Evolutionary conservation across 140 eudicot genomes (phyloP).

Genomic region (Oenanthe javanica): DNA sequence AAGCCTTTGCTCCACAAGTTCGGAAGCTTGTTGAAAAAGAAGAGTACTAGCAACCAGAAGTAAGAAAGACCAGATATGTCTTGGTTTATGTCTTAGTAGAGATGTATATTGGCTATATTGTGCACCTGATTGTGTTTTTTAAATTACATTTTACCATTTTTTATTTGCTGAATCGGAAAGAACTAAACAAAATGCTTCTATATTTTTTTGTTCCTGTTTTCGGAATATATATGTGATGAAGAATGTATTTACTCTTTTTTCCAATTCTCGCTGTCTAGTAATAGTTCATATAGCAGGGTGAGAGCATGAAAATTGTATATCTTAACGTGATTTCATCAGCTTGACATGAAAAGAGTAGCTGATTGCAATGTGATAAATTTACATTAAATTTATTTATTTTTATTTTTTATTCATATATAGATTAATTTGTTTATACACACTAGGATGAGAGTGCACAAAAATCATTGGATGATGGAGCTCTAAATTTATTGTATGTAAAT

Average conservation of each 20-base stretch:
- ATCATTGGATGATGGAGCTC: too few relatives aligned
- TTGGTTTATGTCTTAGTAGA: constrained; percentile 9
- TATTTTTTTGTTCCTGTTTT: constrained; percentile 9
- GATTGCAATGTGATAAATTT: too few relatives aligned
- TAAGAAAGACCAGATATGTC: constrained; percentile 21
- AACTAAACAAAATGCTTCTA: constrained; percentile 23
- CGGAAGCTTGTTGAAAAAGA: constrained; percentile 87
- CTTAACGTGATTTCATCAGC: neutral
- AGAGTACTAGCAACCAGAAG: constrained; percentile 51
- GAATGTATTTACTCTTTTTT: neutral
- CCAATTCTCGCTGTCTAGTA: neutral
- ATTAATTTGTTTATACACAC: neutral
- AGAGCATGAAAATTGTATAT: neutral
- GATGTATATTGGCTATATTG: constrained; percentile 19
- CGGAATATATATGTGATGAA: constrained; percentile 13
- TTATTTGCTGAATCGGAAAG: constrained; percentile 9
- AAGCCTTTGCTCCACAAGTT: constrained; percentile 72
- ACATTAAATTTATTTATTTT: too few relatives aligned
- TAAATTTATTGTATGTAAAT: neutral
- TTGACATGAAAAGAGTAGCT: neutral
- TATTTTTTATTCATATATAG: too few relatives aligned
- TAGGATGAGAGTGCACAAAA: neutral
- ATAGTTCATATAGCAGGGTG: neutral
- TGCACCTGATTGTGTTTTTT: constrained; percentile 20
- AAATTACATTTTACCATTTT: constrained; percentile 6